Evolutionary conservation across 768 basidiomycete genomes (phyloP), one percentile per base, ranked within the genome.

Genomic region (Suillus cothurnatus): DNA sequence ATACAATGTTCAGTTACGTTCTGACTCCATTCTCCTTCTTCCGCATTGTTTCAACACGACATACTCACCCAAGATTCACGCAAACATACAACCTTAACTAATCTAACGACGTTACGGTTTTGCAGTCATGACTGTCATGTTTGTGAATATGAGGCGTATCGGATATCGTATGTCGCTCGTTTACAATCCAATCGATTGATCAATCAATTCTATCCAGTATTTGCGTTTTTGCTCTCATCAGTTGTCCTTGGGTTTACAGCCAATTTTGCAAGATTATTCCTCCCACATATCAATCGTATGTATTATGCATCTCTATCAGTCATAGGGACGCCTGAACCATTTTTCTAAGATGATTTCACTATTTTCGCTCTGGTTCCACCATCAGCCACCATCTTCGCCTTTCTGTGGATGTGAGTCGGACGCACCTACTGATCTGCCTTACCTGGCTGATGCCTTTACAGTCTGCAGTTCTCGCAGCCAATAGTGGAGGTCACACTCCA

Each of bases 381-480:
- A 17, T 85, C 89, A 4, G 59, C 87, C 28, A 91, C 90, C 17
- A 85, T 92, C 69, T 81, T 92, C 31, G 61, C 80, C 36, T 85
- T 92, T 66, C 69, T 92, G 28, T 72, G 88, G 67, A 77, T 84
- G 91, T 90, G 64, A 70, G 85, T 78, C 45, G 26, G 32, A 28
- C 6, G 7, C 65, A 32, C 12, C n/a, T n/a, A 23, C 32, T 43
- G 19, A 9, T 28, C 7, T 28, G 19, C 34, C 28, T 39, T 26
- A 26, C 17, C 62, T 14, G 17, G 58, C 69, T 59, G 59, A 64
- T 28, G 26, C 21, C 58, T 67, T 59, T 45, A 11, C 71, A 93
- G 91, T 63, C 63, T 91, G 66, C 86, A 88, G 80, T 91, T 88
- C 81, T 87, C 89, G 2, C 85, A 86, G 71, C 91, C 92, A 11